Evolutionary conservation across 352 stramenopile genomes (phyloP).

Genomic region (Phytophthora fragariaefolia): DNA sequence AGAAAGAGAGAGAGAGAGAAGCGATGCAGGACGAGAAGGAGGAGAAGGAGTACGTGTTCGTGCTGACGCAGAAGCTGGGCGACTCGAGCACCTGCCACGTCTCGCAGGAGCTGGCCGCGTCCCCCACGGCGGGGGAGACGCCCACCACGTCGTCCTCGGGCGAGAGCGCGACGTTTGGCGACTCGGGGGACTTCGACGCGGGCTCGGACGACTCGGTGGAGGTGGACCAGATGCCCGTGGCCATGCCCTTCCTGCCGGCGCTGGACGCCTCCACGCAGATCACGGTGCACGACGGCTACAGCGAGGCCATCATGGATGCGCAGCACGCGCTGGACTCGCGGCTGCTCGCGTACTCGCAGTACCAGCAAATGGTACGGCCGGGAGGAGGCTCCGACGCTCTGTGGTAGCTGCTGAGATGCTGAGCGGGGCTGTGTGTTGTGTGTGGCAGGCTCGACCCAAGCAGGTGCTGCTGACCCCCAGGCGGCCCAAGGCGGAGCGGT

Average conservation of each 20-base stretch:
- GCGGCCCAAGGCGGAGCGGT: constrained; percentile 51
- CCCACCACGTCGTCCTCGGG: constrained; percentile 38
- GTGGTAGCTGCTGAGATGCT: not conserved
- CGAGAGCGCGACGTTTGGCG: constrained; percentile 39
- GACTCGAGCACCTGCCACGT: constrained; percentile 38
- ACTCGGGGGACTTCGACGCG: constrained; percentile 35
- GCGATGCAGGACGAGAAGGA: constrained; percentile 42
- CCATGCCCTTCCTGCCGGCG: constrained; percentile 73
- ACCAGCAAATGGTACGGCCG: constrained; percentile 73
- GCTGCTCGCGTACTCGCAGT: constrained; percentile 84
- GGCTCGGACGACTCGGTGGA: constrained; percentile 54
- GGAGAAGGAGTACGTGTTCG: constrained; percentile 83
- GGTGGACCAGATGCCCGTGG: constrained; percentile 52
- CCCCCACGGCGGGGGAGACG: constrained; percentile 24
- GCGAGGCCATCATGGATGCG: constrained; percentile 74
- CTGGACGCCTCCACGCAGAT: constrained; percentile 89
- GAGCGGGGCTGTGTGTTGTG: constrained; percentile 8
- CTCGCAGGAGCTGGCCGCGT: constrained; percentile 34
- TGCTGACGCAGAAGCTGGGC: constrained; percentile 48
- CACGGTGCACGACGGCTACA: constrained; percentile 83
- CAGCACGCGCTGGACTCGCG: constrained; percentile 81
- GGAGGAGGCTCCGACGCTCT: not conserved
- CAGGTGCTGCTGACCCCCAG: constrained; percentile 72
- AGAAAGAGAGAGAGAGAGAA: constrained; percentile 16
- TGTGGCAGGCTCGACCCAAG: constrained; percentile 54